Conservation (phyloP, 768 basidiomycete species). For the Phlebiopsis flavidoalba region DNA sequence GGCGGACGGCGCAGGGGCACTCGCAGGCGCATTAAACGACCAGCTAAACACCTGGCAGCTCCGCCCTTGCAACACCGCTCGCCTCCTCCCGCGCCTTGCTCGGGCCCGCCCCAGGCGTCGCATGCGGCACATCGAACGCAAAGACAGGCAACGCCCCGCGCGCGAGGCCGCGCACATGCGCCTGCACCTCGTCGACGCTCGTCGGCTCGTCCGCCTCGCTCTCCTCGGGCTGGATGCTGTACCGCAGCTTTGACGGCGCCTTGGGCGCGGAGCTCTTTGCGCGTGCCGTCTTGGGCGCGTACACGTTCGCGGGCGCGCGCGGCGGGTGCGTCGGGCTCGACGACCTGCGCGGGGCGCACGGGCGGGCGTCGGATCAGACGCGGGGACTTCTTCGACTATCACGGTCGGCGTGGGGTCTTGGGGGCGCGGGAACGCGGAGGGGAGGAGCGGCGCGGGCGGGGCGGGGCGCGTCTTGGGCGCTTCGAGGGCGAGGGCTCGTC, state of each 20-base stretch:
- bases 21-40: constrained; percentile 21
- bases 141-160: constrained; percentile 32
- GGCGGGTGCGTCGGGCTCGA: constrained; percentile 31
- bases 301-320: constrained; percentile 3
- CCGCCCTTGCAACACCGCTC: constrained; percentile 31
- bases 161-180: constrained; percentile 24
- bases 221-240: constrained; percentile 59
- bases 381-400: constrained; percentile 27
- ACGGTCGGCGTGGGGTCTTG: constrained; percentile 1
- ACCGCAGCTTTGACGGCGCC: constrained; percentile 75
- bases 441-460: neutral
- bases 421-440: neutral
- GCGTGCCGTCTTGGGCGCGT: constrained; percentile 4
- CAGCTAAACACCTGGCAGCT: constrained; percentile 45
- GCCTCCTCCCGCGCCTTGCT: constrained; percentile 31
- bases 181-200: constrained; percentile 17
- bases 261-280: constrained; percentile 57
- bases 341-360: constrained; percentile 32
- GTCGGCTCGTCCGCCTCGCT: constrained; percentile 9
- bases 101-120: constrained; percentile 20
- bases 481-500: constrained; percentile 36
- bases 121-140: constrained; percentile 14
- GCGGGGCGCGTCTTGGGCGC: constrained; percentile 37
- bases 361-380: constrained; percentile 12
- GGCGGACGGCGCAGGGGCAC: constrained; percentile 45